Evolutionary conservation across 108 stramenopile species (phyloP).

Genomic region (Ochromonas danica): DNA sequence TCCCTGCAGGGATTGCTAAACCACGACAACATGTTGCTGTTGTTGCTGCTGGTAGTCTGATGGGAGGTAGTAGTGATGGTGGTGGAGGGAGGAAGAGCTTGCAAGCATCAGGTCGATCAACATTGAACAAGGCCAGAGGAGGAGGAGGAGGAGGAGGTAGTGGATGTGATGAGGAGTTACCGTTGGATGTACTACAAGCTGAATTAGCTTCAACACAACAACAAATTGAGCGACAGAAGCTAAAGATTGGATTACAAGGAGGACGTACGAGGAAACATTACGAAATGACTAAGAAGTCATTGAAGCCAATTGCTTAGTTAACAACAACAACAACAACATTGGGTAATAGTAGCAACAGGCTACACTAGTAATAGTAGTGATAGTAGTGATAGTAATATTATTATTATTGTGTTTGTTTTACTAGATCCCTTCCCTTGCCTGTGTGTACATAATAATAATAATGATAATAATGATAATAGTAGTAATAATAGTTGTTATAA

Average conservation of each 20-base stretch:
- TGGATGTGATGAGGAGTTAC: neutral
- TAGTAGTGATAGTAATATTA: no score
- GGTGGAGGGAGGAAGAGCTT: neutral
- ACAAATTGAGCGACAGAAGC: neutral
- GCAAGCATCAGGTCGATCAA: neutral
- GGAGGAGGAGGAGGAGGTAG: neutral
- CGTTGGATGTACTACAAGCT: neutral
- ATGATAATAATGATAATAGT: no score
- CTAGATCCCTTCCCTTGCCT: no score
- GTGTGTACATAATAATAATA: no score
- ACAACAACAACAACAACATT: no score
- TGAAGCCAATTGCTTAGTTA: no score
- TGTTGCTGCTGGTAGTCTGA: neutral
- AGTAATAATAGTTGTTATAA: no score
- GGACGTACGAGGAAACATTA: no score
- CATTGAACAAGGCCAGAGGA: neutral
- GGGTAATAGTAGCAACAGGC: no score
- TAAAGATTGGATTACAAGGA: neutral
- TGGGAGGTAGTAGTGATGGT: neutral
- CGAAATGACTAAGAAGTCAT: no score
- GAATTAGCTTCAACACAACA: neutral
- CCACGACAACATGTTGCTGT: neutral
- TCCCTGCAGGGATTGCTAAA: neutral
- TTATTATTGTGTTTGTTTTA: no score
- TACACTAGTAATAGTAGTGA: no score